Conservation (phyloP, 169 alveolate genomes). For the Eimeria maxima region DNA sequence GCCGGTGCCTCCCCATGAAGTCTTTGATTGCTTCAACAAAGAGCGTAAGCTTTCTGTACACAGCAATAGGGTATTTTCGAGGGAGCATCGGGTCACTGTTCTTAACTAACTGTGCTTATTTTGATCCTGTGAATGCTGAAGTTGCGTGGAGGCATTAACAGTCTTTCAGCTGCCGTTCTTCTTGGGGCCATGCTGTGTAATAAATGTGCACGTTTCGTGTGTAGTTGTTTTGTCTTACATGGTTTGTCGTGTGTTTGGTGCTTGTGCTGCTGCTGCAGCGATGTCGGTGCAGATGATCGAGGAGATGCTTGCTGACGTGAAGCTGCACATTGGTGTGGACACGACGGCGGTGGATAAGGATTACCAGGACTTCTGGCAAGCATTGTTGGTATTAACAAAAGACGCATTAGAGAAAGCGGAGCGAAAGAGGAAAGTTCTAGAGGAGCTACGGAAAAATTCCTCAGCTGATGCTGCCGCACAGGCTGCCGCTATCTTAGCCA, state of each 20-base stretch:
- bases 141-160: no score
- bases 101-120: no score
- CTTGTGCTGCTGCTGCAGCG: slow-evolving; percentile 41
- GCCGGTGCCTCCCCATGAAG: slow-evolving; percentile 78
- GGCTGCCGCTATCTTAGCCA: slow-evolving; percentile 75
- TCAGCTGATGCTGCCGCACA: slow-evolving; percentile 73
- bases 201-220: no score
- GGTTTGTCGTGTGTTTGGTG: background rate
- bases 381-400: slow-evolving; percentile 38
- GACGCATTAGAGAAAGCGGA: slow-evolving; percentile 66
- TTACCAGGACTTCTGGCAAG: slow-evolving; percentile 81
- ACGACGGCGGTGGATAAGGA: slow-evolving; percentile 74
- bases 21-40: slow-evolving; percentile 59
- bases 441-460: slow-evolving; percentile 37
- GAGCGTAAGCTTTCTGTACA: slow-evolving; percentile 48
- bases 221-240: background rate
- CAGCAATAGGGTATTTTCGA: background rate
- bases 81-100: background rate
- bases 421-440: slow-evolving; percentile 54
- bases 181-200: no score
- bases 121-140: no score
- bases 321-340: slow-evolving; percentile 72
- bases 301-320: slow-evolving; percentile 68
- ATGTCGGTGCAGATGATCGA: slow-evolving; percentile 64
- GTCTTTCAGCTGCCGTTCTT: no score